Conservation (phyloP, 345 rosid species). For the Toxicodendron radicans region DNA sequence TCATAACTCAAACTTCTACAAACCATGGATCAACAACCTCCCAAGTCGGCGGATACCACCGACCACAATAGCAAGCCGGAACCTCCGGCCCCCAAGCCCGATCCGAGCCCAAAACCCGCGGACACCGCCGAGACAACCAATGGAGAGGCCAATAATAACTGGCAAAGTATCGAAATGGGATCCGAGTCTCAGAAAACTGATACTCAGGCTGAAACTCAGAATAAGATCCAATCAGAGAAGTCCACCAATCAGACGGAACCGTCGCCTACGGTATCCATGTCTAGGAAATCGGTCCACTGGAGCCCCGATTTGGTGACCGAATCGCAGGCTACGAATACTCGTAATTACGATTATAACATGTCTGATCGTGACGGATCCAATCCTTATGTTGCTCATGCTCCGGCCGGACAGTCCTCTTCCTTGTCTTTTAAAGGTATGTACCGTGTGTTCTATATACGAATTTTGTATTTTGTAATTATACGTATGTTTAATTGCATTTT, state of each 20-base stretch:
- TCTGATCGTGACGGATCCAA: slow-evolving; percentile 43
- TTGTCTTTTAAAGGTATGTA: slow-evolving; percentile 49
- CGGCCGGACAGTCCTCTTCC: slow-evolving; percentile 33
- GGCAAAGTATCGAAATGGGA: slow-evolving; percentile 22
- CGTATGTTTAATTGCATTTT: slow-evolving; percentile 8
- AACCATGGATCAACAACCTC: slow-evolving; percentile 19
- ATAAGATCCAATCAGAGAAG: slow-evolving; percentile 26
- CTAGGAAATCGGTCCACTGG: slow-evolving; percentile 72
- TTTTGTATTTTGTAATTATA: neutral
- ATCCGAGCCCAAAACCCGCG: slow-evolving; percentile 17
- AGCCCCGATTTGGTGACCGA: slow-evolving; percentile 68
- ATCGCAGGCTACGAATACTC: slow-evolving; percentile 31
- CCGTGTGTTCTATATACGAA: neutral
- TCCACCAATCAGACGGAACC: slow-evolving; percentile 23
- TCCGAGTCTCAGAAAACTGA: slow-evolving; percentile 28
- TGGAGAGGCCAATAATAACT: slow-evolving; percentile 23
- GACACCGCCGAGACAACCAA: slow-evolving; percentile 30
- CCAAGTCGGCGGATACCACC: slow-evolving; percentile 2
- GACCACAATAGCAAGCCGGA: slow-evolving; percentile 21
- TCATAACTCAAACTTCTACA: neutral
- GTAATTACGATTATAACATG: slow-evolving; percentile 17
- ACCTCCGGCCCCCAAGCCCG: slow-evolving; percentile 23
- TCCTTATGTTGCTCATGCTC: slow-evolving; percentile 50
- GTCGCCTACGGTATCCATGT: slow-evolving; percentile 32
- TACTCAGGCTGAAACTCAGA: slow-evolving; percentile 23